Evolutionary conservation across 108 stramenopile genomes (phyloP), one percentile per base, ranked within the genome.

Genomic region (Nitzschia sp.): DNA sequence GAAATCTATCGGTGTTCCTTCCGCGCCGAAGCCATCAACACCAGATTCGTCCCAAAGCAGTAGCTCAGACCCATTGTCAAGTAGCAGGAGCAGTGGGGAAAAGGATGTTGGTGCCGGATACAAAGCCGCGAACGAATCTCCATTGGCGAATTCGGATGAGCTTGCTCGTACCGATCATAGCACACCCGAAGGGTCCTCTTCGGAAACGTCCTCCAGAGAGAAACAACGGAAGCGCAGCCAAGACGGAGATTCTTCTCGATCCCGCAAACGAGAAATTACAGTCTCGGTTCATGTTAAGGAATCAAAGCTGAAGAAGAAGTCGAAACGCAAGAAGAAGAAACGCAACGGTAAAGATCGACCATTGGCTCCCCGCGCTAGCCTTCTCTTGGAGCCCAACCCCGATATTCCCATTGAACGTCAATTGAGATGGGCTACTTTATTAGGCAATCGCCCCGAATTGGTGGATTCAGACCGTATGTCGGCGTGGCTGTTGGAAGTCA

Each of bases 401-500:
- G 49, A 51, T 23, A 51, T 51, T 8, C 21, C 49, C 19, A 8
- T 51, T 51, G 49, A 51, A 19, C 49, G 49, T 19, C 49, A 51
- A 51, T 51, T 8, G 49, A 17, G 49, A 29, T 59, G 57, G 57
- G 28, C 32, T 1, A 3, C 30, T 34, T 21, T 59, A 1, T 33
- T 59, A 1, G 18, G 17, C 1, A 18, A 13, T 15, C 57, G 57
- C 5, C 57, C 57, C 2, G 18, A 18, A 13, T 18, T 34, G 17
- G 29, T 13, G 0, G 57, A 59, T 1, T 34, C 32, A 15, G 57
- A 59, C 1, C 32, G 33, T 1, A 25, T 59, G 33, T 59, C 57
- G 32, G 26, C 29, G 21, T 59, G 57, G 57, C 57, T 59, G 2
- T 3, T 59, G 4, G 33, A 59, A 32, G 57, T 59, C 6, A 59